Percentiles rank a stretch among this genome's conserved stretches.
Conservation (phyloP, 2,329 filamentous ascomycete species). For the Alternaria gansuensis region DNA sequence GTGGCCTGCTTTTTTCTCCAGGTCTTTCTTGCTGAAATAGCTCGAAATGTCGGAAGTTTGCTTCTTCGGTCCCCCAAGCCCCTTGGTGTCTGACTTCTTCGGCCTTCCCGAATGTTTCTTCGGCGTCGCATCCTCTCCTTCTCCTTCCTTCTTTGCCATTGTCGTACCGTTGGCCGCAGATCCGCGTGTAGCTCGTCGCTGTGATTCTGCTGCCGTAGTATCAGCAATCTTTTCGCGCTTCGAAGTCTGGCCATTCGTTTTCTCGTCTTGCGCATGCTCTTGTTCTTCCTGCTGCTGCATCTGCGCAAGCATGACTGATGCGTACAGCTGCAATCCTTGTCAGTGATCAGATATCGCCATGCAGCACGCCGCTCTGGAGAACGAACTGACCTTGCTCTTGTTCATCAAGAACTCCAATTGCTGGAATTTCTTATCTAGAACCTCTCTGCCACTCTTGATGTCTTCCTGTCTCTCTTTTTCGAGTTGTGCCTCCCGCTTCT, state of each 20-base stretch:
- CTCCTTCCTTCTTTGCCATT: slow-evolving; percentile 27
- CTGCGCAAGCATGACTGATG: slow-evolving; percentile 62
- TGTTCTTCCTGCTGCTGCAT: slow-evolving; percentile 63
- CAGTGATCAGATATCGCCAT: neutral
- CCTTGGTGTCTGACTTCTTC: slow-evolving; percentile 49
- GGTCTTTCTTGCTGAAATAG: slow-evolving; percentile 68
- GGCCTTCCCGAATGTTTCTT: slow-evolving; percentile 50
- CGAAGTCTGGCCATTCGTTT: slow-evolving; percentile 55
- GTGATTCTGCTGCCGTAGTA: slow-evolving; percentile 56
- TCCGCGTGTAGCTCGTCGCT: slow-evolving; percentile 58
- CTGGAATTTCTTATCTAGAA: slow-evolving; percentile 61
- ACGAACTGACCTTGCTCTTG: slow-evolving; percentile 57
- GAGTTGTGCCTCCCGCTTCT: slow-evolving; percentile 56
- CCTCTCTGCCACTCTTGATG: slow-evolving; percentile 56
- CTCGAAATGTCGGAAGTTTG: slow-evolving; percentile 61
- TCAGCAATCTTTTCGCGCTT: slow-evolving; percentile 60
- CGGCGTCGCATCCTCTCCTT: slow-evolving; percentile 27
- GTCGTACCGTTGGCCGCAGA: slow-evolving; percentile 32
- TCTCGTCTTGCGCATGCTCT: slow-evolving; percentile 57
- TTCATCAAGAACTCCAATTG: slow-evolving; percentile 62
- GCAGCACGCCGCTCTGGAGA: no score
- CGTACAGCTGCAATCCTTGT: slow-evolving; percentile 53
- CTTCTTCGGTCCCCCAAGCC: slow-evolving; percentile 53
- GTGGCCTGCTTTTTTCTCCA: slow-evolving; percentile 63
- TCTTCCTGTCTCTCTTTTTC: slow-evolving; percentile 59